phyloP scores from a whole-genome alignment of 1,284 basidiomycete genomes.

The Meripilus lineatus region DNA sequence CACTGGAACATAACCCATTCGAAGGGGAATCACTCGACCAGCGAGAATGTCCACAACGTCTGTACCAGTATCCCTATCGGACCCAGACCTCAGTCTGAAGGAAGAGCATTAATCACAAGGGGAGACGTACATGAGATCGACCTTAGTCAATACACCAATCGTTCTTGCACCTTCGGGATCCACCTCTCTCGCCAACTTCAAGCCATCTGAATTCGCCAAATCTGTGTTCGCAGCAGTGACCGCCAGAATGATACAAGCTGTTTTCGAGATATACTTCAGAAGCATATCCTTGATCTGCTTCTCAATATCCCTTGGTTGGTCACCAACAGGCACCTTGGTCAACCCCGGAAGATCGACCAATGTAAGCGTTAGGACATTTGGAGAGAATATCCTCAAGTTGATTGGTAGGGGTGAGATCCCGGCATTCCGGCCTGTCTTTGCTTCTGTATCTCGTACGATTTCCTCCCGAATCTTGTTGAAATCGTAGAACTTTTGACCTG shows the following conservation, averaged over 20 bases:
- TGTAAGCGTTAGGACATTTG: conserved; percentile 94
- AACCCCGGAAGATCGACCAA: conserved; percentile 96
- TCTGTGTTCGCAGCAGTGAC: conserved; percentile 97
- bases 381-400: conserved; percentile 95
- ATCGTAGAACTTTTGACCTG: conserved; percentile 96
- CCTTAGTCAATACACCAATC: conserved; percentile 97
- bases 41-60: conserved; percentile 99
- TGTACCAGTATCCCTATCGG: conserved; percentile 84
- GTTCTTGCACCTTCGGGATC: conserved; percentile 95
- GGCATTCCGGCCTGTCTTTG: conserved; percentile 96
- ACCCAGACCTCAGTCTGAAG: conserved; percentile 3
- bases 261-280: conserved; percentile 92
- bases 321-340: conserved; percentile 95
- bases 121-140: conserved; percentile 85
- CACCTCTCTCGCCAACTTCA: conserved; percentile 95
- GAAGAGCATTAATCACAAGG: not conserved
- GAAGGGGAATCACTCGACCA: conserved; percentile 91
- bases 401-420: conserved; percentile 95
- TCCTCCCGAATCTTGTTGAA: conserved; percentile 96
- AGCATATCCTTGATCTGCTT: conserved; percentile 98
- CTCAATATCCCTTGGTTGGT: conserved; percentile 97
- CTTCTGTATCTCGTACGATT: conserved; percentile 95
- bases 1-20: conserved; percentile 95
- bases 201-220: conserved; percentile 96
- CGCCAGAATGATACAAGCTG: conserved; percentile 86